Conservation (phyloP, 225 moss, liverwort and hornwort species). For the Pseudisothecium myosuroides region DNA sequence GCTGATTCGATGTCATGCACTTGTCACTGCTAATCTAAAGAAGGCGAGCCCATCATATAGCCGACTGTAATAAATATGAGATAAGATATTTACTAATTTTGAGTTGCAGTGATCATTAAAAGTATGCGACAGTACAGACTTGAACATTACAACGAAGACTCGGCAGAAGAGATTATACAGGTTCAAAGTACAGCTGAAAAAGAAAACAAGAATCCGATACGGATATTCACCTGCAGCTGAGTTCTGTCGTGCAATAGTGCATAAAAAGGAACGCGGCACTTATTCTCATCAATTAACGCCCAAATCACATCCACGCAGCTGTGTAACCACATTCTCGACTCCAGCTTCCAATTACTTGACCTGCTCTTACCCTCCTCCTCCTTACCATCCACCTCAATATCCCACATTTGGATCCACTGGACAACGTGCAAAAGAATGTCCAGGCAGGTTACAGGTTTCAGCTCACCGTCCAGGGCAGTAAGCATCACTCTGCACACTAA, state of each 20-base stretch:
- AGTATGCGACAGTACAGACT: neutral
- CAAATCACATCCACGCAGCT: slow-evolving; percentile 77
- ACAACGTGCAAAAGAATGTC: slow-evolving; percentile 74
- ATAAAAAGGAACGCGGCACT: slow-evolving; percentile 87
- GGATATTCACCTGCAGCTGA: slow-evolving; percentile 46
- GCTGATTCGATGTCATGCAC: neutral
- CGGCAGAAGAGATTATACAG: neutral
- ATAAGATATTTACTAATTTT: neutral
- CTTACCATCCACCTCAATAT: slow-evolving; percentile 27
- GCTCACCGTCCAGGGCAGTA: slow-evolving; percentile 59
- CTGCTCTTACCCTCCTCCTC: slow-evolving; percentile 52
- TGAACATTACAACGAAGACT: neutral
- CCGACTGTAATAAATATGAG: neutral
- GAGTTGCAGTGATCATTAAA: neutral
- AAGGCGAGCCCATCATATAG: neutral
- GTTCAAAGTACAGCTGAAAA: neutral
- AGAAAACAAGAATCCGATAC: neutral
- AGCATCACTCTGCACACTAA: slow-evolving; percentile 75
- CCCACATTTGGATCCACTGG: slow-evolving; percentile 81
- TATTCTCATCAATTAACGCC: slow-evolving; percentile 79
- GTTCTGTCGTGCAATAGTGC: slow-evolving; percentile 75
- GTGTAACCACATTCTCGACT: slow-evolving; percentile 78
- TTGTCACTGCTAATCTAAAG: neutral
- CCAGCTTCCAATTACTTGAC: slow-evolving; percentile 31
- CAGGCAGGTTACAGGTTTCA: slow-evolving; percentile 68